phyloP scores from a whole-genome alignment of 208 protist genomes.

The Naegleria gruberi region DNA sequence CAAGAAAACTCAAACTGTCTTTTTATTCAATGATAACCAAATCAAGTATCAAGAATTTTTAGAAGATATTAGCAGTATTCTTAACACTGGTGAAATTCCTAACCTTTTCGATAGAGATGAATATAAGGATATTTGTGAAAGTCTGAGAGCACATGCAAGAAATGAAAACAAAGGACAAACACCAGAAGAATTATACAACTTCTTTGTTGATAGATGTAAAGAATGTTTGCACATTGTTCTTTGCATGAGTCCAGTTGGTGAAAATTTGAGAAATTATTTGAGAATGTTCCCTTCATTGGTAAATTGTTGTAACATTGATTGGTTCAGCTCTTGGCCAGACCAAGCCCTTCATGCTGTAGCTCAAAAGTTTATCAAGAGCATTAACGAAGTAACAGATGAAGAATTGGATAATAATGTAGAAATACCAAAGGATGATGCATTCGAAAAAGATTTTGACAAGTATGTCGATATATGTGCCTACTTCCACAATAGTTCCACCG shows the following conservation, averaged over 20 bases:
- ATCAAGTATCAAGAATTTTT: constrained; percentile 86
- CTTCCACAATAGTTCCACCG: constrained; percentile 85
- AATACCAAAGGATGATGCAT: neutral
- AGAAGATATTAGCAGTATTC: constrained; percentile 92
- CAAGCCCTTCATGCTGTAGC: constrained; percentile 83
- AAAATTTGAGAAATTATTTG: constrained; percentile 77
- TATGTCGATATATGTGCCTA: constrained; percentile 79
- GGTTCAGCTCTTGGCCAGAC: constrained; percentile 92
- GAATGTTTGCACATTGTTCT: constrained; percentile 90
- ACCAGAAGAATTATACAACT: constrained; percentile 62
- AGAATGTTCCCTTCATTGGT: constrained; percentile 93
- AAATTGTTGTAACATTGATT: constrained; percentile 97
- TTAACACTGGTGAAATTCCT: constrained; percentile 82
- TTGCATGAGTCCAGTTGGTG: constrained; percentile 92
- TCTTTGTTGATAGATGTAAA: constrained; percentile 81
- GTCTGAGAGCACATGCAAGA: constrained; percentile 23
- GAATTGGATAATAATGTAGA: neutral
- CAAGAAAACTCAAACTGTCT: constrained; percentile 69
- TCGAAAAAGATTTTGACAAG: constrained; percentile 34
- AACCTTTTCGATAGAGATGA: constrained; percentile 53
- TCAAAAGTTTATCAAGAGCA: constrained; percentile 63
- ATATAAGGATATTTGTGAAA: constrained; percentile 36
- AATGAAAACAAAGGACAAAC: constrained; percentile 45
- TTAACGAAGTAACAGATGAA: constrained; percentile 38
- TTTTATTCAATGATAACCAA: constrained; percentile 90